These are phyloP conservation scores for Blepharisma stoltei DNA, from an alignment of 73 alveolate genomes.

Conservation along the genomic window DNA sequence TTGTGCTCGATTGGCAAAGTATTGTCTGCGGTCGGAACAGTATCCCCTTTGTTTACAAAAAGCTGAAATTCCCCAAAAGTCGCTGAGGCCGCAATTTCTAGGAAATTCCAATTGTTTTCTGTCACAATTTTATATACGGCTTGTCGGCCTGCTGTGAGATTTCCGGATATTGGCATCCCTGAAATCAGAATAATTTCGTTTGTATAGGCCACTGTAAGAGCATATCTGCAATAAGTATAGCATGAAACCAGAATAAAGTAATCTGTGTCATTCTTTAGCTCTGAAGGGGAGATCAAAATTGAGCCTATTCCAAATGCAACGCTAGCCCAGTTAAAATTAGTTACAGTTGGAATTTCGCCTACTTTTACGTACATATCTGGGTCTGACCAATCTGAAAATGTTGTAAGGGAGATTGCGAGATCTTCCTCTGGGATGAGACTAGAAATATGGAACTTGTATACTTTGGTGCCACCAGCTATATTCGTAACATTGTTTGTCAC, in stretches of 20 bases:
- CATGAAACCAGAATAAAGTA: not conserved
- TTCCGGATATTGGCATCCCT: not conserved
- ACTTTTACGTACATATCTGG: conserved; percentile 22
- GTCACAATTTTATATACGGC: not conserved
- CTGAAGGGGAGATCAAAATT: not conserved
- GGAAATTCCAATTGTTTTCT: not conserved
- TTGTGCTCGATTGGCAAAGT: not conserved
- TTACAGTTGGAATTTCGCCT: not conserved
- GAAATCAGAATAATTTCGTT: not conserved
- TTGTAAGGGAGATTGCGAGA: conserved; percentile 14
- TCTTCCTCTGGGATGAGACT: not conserved
- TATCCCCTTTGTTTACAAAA: not conserved
- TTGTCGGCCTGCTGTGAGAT: not conserved
- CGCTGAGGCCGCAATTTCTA: not conserved
- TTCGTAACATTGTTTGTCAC: too few relatives aligned
- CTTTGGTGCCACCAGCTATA: too few relatives aligned
- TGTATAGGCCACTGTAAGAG: conserved; percentile 1
- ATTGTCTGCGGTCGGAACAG: not conserved
- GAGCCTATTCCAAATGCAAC: not conserved
- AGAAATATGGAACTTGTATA: too few relatives aligned
- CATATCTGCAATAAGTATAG: conserved; percentile 16
- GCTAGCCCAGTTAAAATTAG: not conserved
- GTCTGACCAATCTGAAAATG: conserved; percentile 8
- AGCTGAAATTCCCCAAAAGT: not conserved
- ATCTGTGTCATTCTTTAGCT: not conserved